Percentiles rank a stretch among this genome's conserved stretches.
Conservation (phyloP, 2,329 filamentous ascomycete genomes). For the Waltergamsia citrina region DNA sequence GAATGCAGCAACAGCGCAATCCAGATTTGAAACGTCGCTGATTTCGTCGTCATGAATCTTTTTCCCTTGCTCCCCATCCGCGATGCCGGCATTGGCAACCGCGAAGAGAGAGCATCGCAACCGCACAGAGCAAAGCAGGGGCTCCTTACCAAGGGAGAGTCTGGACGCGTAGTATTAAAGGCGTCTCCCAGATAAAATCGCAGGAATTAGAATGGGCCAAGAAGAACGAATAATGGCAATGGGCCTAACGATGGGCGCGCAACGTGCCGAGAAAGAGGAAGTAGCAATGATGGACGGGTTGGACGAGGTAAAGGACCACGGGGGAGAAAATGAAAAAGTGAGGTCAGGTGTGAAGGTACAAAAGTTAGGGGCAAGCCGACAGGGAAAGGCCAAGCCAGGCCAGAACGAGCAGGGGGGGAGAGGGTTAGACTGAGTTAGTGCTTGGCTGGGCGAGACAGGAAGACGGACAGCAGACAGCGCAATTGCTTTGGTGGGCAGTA, state of each 20-base stretch:
- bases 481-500: constrained; percentile 2
- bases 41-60: too few relatives aligned
- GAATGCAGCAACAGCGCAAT: too few relatives aligned
- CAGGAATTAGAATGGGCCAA: constrained; percentile 5
- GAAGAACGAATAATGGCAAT: constrained; percentile 3
- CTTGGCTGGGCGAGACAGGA: not conserved
- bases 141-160: constrained; percentile 4
- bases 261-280: constrained; percentile 1
- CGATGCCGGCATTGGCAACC: too few relatives aligned
- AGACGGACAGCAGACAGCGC: not conserved
- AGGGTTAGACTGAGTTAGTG: not conserved
- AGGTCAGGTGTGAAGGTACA: constrained; percentile 4
- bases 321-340: constrained; percentile 3
- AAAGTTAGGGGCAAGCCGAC: constrained; percentile 4
- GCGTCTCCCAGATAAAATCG: constrained; percentile 4
- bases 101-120: too few relatives aligned
- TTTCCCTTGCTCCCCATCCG: too few relatives aligned
- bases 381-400: not conserved
- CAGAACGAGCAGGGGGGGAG: not conserved
- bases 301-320: constrained; percentile 2
- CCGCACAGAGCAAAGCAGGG: too few relatives aligned
- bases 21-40: too few relatives aligned
- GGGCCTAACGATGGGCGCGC: constrained; percentile 1
- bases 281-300: constrained; percentile 3
- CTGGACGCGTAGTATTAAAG: constrained; percentile 3